Evolutionary conservation across 1,139 yeast genomes (phyloP), one percentile per base, ranked within the genome.

Genomic region (Debaryomycetaceae sp.): DNA sequence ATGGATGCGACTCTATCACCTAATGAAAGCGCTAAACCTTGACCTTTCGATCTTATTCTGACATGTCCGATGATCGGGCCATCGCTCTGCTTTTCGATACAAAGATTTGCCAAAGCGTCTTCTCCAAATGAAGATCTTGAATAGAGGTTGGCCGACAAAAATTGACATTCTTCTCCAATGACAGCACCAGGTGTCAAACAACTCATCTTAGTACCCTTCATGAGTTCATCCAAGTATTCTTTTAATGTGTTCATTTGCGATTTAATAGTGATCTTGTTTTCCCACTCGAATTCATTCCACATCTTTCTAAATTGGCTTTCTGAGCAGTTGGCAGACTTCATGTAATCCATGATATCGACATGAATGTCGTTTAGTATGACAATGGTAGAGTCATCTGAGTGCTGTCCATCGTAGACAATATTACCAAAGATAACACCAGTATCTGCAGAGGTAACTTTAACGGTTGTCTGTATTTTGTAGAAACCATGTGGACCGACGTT

Each of bases 261-360:
- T 57, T 87, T 85, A 62, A 95, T 87, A 50, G 93, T 87, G 59
- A 95, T 93, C 73, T 95, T 95, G 72, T 95, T 95, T 68, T 95
- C 99, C 99, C 99, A 95, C 70, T 95, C 99, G 63, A 95, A 95
- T 65, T 91, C 98, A 64, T 90, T 88, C 99, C 99, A 95, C 98
- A 91, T 91, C 58, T 84, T 81, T 59, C 99, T 87, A 87, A 95
- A 95, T 55, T 81, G 86, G 42, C 84, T 81, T 66, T 93, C 99
- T 14, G 90, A 73, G 65, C 97, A 89, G 24, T 81, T 78, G 11
- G 96, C 96, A 23, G 99, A 98, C 64, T 88, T 89, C 65, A 95
- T 91, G 71, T 95, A 95, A 68, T 93, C 98, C 93, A 93, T 88
- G 48, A 93, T 89, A 63, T 93, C 97, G 49, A 93, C 91, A 62